phyloP scores from a whole-genome alignment of 73 alveolate species.

The Diophrys sp. region DNA sequence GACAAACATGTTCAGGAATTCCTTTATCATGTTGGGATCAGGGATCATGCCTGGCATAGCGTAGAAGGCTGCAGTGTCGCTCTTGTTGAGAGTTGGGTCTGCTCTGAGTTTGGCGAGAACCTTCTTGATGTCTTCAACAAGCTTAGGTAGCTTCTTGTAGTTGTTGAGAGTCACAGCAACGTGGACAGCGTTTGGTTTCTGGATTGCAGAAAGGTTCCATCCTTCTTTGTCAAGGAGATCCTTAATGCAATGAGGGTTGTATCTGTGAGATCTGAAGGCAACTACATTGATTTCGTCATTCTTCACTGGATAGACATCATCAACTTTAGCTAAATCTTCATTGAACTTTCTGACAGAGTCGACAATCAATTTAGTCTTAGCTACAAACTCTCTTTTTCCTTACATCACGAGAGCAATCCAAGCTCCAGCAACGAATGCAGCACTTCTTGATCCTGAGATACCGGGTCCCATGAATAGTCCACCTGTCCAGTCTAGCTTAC shows the following conservation, averaged over 20 bases:
- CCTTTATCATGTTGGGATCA: background rate
- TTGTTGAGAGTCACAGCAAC: conserved; percentile 23
- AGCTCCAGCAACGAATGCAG: background rate
- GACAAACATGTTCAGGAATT: background rate
- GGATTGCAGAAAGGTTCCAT: conserved; percentile 34
- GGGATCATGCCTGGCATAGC: conserved; percentile 20
- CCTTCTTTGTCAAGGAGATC: conserved; percentile 21
- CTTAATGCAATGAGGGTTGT: conserved; percentile 7
- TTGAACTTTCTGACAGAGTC: background rate
- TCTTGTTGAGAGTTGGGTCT: conserved; percentile 17
- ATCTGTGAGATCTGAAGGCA: conserved; percentile 7
- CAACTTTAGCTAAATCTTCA: background rate
- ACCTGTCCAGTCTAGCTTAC: background rate
- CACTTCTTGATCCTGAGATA: too few species aligned
- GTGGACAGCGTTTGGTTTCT: conserved; percentile 20
- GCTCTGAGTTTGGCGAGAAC: background rate
- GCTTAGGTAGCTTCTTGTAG: background rate
- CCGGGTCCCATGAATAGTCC: background rate
- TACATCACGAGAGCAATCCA: background rate
- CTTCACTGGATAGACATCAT: background rate
- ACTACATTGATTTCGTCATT: background rate
- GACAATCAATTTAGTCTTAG: background rate
- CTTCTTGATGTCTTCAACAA: background rate
- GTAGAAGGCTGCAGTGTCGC: conserved; percentile 26
- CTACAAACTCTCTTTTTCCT: background rate